Evolutionary conservation across 768 basidiomycete genomes (phyloP).

Genomic region (Bullera alba): DNA sequence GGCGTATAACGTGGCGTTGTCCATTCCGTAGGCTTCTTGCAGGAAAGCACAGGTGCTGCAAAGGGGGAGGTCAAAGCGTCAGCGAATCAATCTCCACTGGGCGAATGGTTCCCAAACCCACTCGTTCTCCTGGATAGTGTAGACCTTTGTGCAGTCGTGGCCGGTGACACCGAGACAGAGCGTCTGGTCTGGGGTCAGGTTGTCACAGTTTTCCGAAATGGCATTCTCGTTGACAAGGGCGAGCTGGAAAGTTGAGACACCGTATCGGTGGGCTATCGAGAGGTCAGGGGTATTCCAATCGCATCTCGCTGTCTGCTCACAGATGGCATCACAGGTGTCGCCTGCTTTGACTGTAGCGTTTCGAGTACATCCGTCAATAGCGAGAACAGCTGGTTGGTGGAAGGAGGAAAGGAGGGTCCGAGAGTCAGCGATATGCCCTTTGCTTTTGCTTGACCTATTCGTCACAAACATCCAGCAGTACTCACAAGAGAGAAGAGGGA

Average conservation of each 20-base stretch:
- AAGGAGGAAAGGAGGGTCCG: conserved; percentile 3
- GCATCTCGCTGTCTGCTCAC: conserved; percentile 14
- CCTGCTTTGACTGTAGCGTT: conserved; percentile 55
- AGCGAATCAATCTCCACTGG: background rate
- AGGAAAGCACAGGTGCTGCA: conserved; percentile 55
- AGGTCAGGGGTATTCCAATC: background rate
- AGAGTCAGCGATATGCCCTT: background rate
- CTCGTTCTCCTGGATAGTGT: conserved; percentile 57
- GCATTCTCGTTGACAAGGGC: conserved; percentile 55
- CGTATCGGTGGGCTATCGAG: conserved; percentile 29
- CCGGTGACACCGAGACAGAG: conserved; percentile 60
- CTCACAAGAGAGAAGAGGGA: conserved; percentile 52
- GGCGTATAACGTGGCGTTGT: conserved; percentile 53
- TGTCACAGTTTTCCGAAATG: conserved; percentile 56
- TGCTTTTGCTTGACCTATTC: background rate
- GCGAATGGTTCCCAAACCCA: conserved; percentile 18
- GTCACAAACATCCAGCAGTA: conserved; percentile 14
- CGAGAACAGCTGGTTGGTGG: conserved; percentile 20
- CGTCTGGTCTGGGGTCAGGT: conserved; percentile 55
- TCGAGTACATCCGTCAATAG: conserved; percentile 53
- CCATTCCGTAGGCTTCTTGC: conserved; percentile 47
- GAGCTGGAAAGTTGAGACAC: conserved; percentile 62
- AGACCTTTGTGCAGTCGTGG: conserved; percentile 59
- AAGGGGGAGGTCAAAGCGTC: background rate
- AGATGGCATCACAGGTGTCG: conserved; percentile 65